Evolutionary conservation across 306 rosid species (phyloP), one percentile per base, ranked within the genome.

Genomic region (Sophora flavescens): DNA sequence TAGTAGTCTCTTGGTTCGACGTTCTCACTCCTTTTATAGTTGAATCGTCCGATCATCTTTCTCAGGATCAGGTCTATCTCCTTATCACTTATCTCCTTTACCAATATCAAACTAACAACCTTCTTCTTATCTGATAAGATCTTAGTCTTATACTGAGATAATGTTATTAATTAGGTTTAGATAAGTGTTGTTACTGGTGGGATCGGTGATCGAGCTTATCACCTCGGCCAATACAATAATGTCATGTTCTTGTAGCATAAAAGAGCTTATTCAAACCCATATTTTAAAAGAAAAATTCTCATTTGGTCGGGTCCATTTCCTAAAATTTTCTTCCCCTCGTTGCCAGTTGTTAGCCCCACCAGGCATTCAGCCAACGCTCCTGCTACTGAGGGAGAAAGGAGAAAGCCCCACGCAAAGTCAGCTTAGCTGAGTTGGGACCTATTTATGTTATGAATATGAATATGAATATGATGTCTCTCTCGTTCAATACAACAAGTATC

Each of bases 401-500:
- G 78, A 83, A 83, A 26, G 78, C 26, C 74, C 78, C 86, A 79
- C 86, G 84, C 81, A 74, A 75, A n/a, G n/a, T n/a, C n/a, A n/a
- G n/a, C n/a, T n/a, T n/a, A n/a, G n/a, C n/a, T n/a, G 4, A 16
- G 14, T 1, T 32, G 75, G 72, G 22, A 13, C 77, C 65, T 63
- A 30, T 10, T 14, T 28, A 22, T 44, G 14, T 36, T 6, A 36
- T 35, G 38, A 35, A 0, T 35, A 35, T 35, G 38, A 35, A 35
- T 35, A 35, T 35, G 38, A 35, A 35, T 42, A 42, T 41, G 35
- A 35, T 36, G 52, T 53, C 22, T 22, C 22, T 22, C 22, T 22
- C 22, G 1, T 1, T 22, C 22, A 22, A 22, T 22, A 22, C 22
- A 22, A 61, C 51, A 1, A 48, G 5, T 45, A 45, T 45, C 64